Evolutionary conservation across 78 protist genomes (phyloP), one percentile per base, ranked within the genome.

Genomic region (Neovahlkampfia damariscottae): DNA sequence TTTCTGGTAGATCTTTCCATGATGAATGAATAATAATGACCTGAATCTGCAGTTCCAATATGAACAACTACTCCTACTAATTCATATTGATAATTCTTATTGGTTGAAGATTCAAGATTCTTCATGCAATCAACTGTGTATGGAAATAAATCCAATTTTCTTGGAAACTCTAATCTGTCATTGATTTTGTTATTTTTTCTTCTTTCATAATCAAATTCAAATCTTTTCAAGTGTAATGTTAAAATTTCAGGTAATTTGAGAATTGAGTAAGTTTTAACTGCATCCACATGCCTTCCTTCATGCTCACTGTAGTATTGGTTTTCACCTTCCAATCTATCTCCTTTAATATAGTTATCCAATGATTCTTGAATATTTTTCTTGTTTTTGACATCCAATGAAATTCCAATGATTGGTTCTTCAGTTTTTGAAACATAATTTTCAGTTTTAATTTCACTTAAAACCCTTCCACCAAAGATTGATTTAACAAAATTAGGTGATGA

Each of bases 181-280:
- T 87, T 93, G 67, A 97, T 82, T 88, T 96, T 97, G 40, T 72
- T 84, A 82, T 76, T 89, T 36, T 72, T 62, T 69, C 88, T 93
- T 9, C n/a, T 37, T 32, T 36, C 5, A 36, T 78, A 75, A 73
- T 95, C 98, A 82, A 91, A 97, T 70, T 89, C 98, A 73, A 93
- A 96, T n/a, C 99, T 90, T 71, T 89, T 93, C 31, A 95, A 90
- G 59, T 96, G 99, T 41, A 95, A 67, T n/a, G 88, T 83, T 40
- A 95, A 83, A 7, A 94, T 92, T 32, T 95, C 98, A 19, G 99
- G 99, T n/a, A 91, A 73, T 38, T 41, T 10, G 70, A 37, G 28
- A 78, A 96, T 93, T 37, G 28, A 32, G 35, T 10, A 31, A 35
- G 41, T 39, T 10, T 38, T 28, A 8, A 28, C 38, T 27, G 82